Base-by-base conservation (phyloP, 2,329 filamentous ascomycete genomes). In the Fusarium gaditjirri region DNA sequence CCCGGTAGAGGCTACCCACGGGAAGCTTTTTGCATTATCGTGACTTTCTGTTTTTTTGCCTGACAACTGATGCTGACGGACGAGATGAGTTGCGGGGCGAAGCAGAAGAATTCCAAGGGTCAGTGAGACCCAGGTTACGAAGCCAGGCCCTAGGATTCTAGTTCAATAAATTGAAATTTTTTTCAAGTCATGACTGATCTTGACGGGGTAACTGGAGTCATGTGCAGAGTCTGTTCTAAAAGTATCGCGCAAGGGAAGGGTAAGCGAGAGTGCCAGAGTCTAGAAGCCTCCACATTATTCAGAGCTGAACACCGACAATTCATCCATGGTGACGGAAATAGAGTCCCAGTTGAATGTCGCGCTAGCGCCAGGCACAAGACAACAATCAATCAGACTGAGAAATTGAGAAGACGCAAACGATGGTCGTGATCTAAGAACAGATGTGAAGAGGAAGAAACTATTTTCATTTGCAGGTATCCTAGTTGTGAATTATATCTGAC, bases 301-400 rank as follows among this genome's bases (percentile, higher is more conserved):
- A 53, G n/a, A 65, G 35, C n/a, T 61, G 46, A 52, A 33, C 38
- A 56, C 35, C 39, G 36, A 65, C 49, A 55, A 44, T 29, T 61
- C 62, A 66, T 72, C 68, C 62, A 63, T 72, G 72, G 70, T 74
- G 65, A 70, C 70, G 67, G 72, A 76, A 75, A 76, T 75, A 73
- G 72, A 65, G 59, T 57, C 58, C 27, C 27, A 42, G 41, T 54
- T 43, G n/a, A 35, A 49, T 44, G 42, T 19, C 29, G n/a, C 21
- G 36, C 39, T 59, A 54, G 46, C 58, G 50, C 27, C 58, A 64
- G 53, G 46, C 17, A 68, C 58, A 23, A 42, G 38, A 16, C 19
- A 25, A 4, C 25, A 25, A 25, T 25, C 25, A 25, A 41, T 50
- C 38, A 29, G 11, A 38, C 21, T 19, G 16, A 56, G 25, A 29